Percentiles rank a stretch among this genome's conserved stretches.
These are phyloP conservation scores for Trametes maxima DNA, from an alignment of 768 basidiomycete genomes.

Conservation along the genomic window DNA sequence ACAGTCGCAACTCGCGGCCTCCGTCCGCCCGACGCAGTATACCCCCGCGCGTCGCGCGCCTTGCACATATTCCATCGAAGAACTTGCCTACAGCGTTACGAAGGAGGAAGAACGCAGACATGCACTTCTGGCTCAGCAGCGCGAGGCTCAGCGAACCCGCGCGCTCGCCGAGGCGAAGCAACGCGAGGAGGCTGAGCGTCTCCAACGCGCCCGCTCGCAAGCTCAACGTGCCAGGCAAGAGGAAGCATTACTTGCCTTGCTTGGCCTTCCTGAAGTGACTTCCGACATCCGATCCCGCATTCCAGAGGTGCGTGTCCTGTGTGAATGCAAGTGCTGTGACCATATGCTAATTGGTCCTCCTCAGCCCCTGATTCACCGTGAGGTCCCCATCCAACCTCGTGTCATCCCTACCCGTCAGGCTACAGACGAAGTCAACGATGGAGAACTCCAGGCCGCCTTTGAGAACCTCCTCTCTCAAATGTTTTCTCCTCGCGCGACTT, in stretches of 20 bases:
- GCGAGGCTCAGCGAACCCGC: conserved; percentile 4
- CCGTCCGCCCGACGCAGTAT: neutral
- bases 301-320: conserved; percentile 1
- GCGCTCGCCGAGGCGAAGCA: neutral
- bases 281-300: neutral
- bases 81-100: conserved; percentile 3
- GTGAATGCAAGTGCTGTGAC: neutral
- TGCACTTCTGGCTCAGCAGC: conserved; percentile 10
- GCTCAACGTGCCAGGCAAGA: neutral
- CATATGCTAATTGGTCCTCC: neutral
- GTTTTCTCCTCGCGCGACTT: neutral
- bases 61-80: neutral
- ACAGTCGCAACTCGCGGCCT: conserved; percentile 11
- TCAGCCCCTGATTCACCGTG: neutral
- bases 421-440: neutral
- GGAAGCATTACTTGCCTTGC: neutral
- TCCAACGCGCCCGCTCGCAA: neutral
- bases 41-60: neutral
- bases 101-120: conserved; percentile 16
- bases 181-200: conserved; percentile 9
- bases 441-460: neutral
- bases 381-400: neutral
- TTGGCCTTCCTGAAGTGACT: neutral
- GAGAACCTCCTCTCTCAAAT: conserved; percentile 5
- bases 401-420: neutral